These are phyloP conservation scores for Mycogone perniciosa DNA, from an alignment of 2,329 filamentous ascomycete genomes.

Conservation along the genomic window DNA sequence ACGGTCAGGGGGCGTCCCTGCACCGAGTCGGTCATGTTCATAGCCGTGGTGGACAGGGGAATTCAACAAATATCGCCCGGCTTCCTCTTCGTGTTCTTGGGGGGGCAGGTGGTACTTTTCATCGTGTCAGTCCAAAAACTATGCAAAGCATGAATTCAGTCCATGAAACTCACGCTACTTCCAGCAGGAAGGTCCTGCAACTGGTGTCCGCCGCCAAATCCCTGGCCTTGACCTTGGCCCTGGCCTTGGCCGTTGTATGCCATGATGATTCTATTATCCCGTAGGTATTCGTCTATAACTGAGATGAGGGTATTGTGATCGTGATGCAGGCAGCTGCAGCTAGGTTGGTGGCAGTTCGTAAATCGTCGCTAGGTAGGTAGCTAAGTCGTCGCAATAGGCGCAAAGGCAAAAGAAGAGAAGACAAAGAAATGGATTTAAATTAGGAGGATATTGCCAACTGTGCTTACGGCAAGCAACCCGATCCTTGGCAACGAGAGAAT, in stretches of 20 bases:
- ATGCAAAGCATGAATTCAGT: neutral
- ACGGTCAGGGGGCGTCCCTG: slow-evolving; percentile 55
- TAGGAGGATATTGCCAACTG: slow-evolving; percentile 10
- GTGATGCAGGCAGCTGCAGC: slow-evolving; percentile 5
- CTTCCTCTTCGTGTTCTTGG: slow-evolving; percentile 53
- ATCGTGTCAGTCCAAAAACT: neutral
- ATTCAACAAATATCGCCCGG: slow-evolving; percentile 51
- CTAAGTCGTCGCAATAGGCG: slow-evolving; percentile 4
- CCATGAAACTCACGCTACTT: slow-evolving; percentile 47
- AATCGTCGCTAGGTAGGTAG: slow-evolving; percentile 10
- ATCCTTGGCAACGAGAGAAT: slow-evolving; percentile 21
- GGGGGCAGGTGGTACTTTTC: slow-evolving; percentile 54
- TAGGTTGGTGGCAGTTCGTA: slow-evolving; percentile 7
- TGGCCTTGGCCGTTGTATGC: slow-evolving; percentile 59
- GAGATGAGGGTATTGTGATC: neutral
- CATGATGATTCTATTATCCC: slow-evolving; percentile 26
- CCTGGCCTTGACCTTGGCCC: slow-evolving; percentile 41
- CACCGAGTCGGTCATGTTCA: slow-evolving; percentile 52
- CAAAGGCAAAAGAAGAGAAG: neutral
- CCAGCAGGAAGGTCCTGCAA: slow-evolving; percentile 60
- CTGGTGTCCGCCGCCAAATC: slow-evolving; percentile 55
- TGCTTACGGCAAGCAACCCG: slow-evolving; percentile 11
- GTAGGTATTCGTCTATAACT: neutral
- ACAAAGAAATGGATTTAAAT: slow-evolving; percentile 9
- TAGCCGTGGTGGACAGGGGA: slow-evolving; percentile 42